These are phyloP conservation scores for Colletotrichum sansevieriae DNA, from an alignment of 2,329 filamentous ascomycete species.

Conservation along the genomic window DNA sequence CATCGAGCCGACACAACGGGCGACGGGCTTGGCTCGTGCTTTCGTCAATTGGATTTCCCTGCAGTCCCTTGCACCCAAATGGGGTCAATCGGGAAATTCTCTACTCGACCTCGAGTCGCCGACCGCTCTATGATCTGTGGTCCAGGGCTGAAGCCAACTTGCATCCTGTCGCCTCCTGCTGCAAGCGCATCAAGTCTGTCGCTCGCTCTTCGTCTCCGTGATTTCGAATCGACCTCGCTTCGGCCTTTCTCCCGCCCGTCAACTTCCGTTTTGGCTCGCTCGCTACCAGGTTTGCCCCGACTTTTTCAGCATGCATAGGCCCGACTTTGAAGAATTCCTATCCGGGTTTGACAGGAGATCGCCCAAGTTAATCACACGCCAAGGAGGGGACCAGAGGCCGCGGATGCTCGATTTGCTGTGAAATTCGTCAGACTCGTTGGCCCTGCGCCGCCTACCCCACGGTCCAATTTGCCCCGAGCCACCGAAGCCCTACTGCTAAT, in stretches of 20 bases:
- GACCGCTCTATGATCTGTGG: too few relatives aligned
- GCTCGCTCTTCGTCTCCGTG: too few relatives aligned
- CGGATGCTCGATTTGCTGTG: constrained; percentile 13
- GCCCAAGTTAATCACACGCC: neutral
- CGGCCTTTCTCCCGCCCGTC: neutral
- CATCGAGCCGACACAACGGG: constrained; percentile 23
- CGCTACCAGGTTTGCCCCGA: constrained; percentile 7
- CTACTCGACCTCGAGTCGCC: too few relatives aligned
- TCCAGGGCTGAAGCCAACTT: too few relatives aligned
- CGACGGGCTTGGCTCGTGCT: constrained; percentile 34
- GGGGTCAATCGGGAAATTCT: constrained; percentile 18
- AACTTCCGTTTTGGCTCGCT: constrained; percentile 3
- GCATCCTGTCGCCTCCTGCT: too few relatives aligned
- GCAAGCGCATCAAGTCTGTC: too few relatives aligned
- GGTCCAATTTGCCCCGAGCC: constrained; percentile 27
- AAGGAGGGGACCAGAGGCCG: neutral
- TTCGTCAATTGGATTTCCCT: constrained; percentile 5
- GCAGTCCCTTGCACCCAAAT: constrained; percentile 13
- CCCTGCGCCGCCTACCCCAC: neutral
- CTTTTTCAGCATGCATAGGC: constrained; percentile 12
- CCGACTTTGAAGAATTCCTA: constrained; percentile 14
- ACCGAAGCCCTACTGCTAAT: constrained; percentile 34
- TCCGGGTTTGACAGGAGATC: constrained; percentile 23
- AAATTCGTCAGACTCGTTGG: constrained; percentile 13
- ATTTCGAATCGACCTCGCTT: neutral